A percentile compares a stretch with the other conserved stretches of the same genome.
phyloP scores from a whole-genome alignment of 2,329 filamentous ascomycete genomes.

The Reticulascus tulasneorum region DNA sequence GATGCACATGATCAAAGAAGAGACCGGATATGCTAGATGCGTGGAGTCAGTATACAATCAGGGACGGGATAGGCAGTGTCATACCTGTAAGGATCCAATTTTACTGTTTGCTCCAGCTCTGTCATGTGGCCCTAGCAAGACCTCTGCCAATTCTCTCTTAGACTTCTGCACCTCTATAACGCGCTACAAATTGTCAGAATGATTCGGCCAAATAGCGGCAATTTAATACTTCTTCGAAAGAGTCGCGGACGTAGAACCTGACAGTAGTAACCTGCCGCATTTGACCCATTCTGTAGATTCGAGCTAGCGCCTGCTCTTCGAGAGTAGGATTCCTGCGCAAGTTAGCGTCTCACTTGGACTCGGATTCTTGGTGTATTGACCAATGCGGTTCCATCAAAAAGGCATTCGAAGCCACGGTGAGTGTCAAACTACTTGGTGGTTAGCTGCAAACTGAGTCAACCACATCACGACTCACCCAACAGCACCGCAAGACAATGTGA shows the following conservation, averaged over 20 bases:
- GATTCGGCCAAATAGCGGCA: no score
- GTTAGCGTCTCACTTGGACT: background rate
- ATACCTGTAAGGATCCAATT: no score
- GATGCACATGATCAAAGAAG: no score
- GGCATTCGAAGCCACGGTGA: conserved; percentile 42
- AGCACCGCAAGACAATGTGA: conserved; percentile 49
- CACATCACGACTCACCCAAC: conserved; percentile 36
- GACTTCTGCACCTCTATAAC: conserved; percentile 12
- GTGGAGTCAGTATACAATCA: no score
- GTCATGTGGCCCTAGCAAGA: no score
- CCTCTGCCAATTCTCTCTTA: conserved; percentile 13
- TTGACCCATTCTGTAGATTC: conserved; percentile 24
- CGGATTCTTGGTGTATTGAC: conserved; percentile 15
- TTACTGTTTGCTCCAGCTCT: no score
- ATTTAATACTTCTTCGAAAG: conserved; percentile 22
- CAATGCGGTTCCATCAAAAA: conserved; percentile 50
- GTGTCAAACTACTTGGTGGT: conserved; percentile 31
- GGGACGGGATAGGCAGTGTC: no score
- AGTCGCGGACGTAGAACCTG: conserved; percentile 19
- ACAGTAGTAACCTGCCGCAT: conserved; percentile 21
- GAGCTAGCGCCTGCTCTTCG: conserved; percentile 24
- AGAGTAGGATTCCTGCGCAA: conserved; percentile 22
- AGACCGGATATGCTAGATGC: no score
- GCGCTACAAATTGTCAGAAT: conserved; percentile 1
- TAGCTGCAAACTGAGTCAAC: background rate